Evolutionary conservation across 306 rosid genomes (phyloP), one percentile per base, ranked within the genome.

Genomic region (Glycine soja): DNA sequence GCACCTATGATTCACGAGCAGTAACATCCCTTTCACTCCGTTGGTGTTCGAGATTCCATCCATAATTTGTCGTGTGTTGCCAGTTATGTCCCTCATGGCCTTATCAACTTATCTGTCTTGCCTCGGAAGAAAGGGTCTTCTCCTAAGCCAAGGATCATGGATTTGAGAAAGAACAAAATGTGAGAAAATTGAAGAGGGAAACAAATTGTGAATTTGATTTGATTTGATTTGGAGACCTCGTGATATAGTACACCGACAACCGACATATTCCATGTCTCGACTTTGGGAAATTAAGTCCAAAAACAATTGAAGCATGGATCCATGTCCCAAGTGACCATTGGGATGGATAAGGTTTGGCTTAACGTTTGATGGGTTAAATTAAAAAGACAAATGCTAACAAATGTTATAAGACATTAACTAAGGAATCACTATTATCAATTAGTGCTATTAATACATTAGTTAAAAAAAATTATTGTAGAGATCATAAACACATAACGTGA

Each of bases 251-350:
- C 57, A 45, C 63, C 61, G 13, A 54, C 77, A 18, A 43, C 52
- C n/a, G 51, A 40, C 72, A 66, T 14, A 14, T 53, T 36, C 32
- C 7, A 11, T 65, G 69, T 52, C 42, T 40, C 7, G 15, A 52
- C 46, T 13, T 70, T 11, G 70, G 45, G 48, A 64, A 76, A 54
- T 18, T 19, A 61, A 61, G 46, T 50, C 72, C 15, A 70, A 61
- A 72, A 72, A 72, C 13, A 78, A 64, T 8, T 7, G 61, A 71
- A 43, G 51, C 48, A 71, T 77, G 40, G 40, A 71, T 77, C 65
- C 50, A 18, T 53, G 7, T 72, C 58, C n/a, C 15, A 15, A 34
- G 38, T 48, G 47, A 43, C 53, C 24, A 47, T 51, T 24, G 24
- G 5, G 54, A 56, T 67, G 5, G 54, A 73, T 74, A 53, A 18